Evolutionary conservation across 352 stramenopile genomes (phyloP).

Genomic region (Achlya hypogyna): DNA sequence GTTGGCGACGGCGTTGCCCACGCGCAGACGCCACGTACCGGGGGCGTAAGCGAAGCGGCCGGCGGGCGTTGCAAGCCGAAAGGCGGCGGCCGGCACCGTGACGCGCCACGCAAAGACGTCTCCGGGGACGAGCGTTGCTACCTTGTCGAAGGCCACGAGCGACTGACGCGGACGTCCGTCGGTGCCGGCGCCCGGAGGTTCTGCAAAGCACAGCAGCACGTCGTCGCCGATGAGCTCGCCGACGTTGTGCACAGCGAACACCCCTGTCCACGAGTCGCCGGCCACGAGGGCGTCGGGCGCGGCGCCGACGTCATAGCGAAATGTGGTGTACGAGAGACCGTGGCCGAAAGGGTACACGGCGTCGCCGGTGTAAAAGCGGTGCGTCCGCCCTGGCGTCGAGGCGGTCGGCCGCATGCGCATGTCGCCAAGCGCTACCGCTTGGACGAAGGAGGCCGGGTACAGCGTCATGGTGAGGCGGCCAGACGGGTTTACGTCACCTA

Average conservation of each 20-base stretch:
- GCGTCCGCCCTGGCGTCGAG: slow-evolving; percentile 79
- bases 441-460: slow-evolving; percentile 71
- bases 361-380: slow-evolving; percentile 85
- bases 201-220: slow-evolving; percentile 32
- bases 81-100: too few relatives aligned
- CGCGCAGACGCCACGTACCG: too few relatives aligned
- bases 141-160: slow-evolving; percentile 48
- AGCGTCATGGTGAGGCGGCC: slow-evolving; percentile 84
- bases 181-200: slow-evolving; percentile 26
- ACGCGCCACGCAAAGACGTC: slow-evolving; percentile 28
- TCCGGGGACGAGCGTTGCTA: slow-evolving; percentile 26
- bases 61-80: too few relatives aligned
- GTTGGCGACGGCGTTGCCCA: too few relatives aligned
- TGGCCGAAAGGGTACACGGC: slow-evolving; percentile 86
- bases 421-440: slow-evolving; percentile 68
- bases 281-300: slow-evolving; percentile 4
- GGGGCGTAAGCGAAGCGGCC: too few relatives aligned
- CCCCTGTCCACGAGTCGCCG: slow-evolving; percentile 12
- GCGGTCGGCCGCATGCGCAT: slow-evolving; percentile 86
- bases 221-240: slow-evolving; percentile 34
- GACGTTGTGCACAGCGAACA: slow-evolving; percentile 36
- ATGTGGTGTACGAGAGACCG: slow-evolving; percentile 86
- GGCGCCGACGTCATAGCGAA: slow-evolving; percentile 24
- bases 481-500: slow-evolving; percentile 67
- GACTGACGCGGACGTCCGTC: slow-evolving; percentile 34